Conservation (phyloP, 139 green algal species). For the Limnomonas spitsbergensis region DNA sequence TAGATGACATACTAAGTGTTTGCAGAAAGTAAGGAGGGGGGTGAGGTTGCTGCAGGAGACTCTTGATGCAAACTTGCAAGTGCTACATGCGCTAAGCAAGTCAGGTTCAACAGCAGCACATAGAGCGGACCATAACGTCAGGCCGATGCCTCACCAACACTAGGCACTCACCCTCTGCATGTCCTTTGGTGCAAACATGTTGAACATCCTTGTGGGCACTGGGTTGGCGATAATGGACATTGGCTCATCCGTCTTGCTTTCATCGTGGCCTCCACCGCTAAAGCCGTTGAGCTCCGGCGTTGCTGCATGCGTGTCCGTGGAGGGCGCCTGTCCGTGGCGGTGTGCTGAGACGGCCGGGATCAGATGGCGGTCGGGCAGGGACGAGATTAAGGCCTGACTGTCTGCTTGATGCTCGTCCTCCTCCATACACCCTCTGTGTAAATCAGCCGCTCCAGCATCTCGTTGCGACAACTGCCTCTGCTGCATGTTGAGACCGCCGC, state of each 20-base stretch:
- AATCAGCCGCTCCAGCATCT: neutral
- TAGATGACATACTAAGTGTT: conserved; percentile 2
- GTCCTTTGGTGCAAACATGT: neutral
- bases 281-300: neutral
- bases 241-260: neutral
- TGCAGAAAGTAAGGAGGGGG: neutral
- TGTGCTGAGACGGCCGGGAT: neutral
- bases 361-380: neutral
- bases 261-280: neutral
- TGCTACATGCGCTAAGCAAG: neutral
- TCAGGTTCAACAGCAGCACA: no score
- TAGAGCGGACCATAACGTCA: no score
- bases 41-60: neutral
- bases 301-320: neutral
- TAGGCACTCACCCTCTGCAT: neutral
- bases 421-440: no score
- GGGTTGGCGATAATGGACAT: neutral
- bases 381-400: neutral
- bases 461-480: neutral
- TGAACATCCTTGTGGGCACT: neutral
- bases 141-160: no score
- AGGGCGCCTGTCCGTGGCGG: no score
- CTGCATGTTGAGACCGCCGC: neutral
- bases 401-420: neutral
- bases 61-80: neutral